Evolutionary conservation across 225 moss, liverwort and hornwort genomes (phyloP).

Genomic region (Polytrichum commune): DNA sequence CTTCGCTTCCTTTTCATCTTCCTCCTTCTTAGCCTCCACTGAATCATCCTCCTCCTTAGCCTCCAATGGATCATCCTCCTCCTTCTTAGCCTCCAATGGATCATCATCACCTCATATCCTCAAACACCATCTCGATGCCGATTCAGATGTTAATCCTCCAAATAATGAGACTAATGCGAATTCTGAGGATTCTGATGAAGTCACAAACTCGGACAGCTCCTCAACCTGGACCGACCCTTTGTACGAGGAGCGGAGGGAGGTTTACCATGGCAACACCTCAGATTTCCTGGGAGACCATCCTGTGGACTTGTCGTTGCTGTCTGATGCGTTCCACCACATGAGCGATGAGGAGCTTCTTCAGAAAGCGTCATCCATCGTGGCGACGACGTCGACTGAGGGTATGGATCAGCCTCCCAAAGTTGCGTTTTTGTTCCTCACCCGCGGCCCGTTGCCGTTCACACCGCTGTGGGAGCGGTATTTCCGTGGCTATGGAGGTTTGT

Average conservation of each 20-base stretch:
- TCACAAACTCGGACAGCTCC: neutral
- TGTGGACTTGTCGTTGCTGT: constrained; percentile 30
- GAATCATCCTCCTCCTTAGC: neutral
- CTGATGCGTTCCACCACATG: constrained; percentile 51
- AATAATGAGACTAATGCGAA: neutral
- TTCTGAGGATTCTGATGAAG: neutral
- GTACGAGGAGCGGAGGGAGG: constrained; percentile 8
- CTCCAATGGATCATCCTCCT: neutral
- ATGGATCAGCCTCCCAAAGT: constrained; percentile 19
- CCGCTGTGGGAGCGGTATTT: constrained; percentile 58
- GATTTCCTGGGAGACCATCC: constrained; percentile 22
- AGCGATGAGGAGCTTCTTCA: constrained; percentile 41
- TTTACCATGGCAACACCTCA: constrained; percentile 8
- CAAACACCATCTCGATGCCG: too few relatives aligned
- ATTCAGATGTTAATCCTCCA: neutral
- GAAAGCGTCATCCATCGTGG: constrained; percentile 11
- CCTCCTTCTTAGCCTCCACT: neutral
- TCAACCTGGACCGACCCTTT: constrained; percentile 1
- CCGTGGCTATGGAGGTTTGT: constrained; percentile 28
- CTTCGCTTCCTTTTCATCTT: neutral
- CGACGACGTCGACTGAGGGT: neutral
- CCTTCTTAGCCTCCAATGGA: neutral
- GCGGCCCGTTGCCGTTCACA: constrained; percentile 37
- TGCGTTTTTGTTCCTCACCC: constrained; percentile 49
- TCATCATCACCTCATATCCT: neutral